A percentile compares a stretch with the other conserved stretches of the same genome.
Conservation (phyloP, 2,329 filamentous ascomycete species). For the Coniochaeta ligniaria region DNA sequence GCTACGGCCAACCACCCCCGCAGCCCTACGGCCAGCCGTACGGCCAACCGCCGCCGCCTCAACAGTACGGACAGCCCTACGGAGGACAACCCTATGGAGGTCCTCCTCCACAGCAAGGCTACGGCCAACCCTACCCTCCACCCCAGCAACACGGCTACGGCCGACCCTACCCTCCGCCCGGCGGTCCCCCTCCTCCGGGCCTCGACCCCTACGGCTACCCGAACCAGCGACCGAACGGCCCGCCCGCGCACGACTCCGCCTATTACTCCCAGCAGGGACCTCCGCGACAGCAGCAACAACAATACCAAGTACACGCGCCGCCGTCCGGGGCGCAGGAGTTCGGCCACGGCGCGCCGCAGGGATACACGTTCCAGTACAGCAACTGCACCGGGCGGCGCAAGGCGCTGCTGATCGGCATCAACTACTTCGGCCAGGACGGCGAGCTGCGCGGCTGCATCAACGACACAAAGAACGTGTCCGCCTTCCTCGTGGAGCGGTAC, state of each 20-base stretch:
- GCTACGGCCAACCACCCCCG: conserved; percentile 10
- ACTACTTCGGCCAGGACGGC: conserved; percentile 67
- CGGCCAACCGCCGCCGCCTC: conserved; percentile 9
- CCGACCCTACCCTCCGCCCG: conserved; percentile 13
- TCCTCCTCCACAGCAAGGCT: conserved; percentile 11
- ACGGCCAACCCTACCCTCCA: conserved; percentile 10
- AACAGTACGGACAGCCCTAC: background rate
- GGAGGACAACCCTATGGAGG: conserved; percentile 4
- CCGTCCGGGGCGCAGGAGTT: conserved; percentile 48
- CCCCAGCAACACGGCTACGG: conserved; percentile 4
- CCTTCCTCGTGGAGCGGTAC: conserved; percentile 60
- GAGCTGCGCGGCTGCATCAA: conserved; percentile 75
- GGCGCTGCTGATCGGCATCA: conserved; percentile 72
- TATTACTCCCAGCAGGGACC: conserved; percentile 26
- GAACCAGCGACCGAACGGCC: conserved; percentile 6
- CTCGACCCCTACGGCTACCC: conserved; percentile 14
- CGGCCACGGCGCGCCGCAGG: conserved; percentile 59
- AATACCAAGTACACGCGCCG: conserved; percentile 26
- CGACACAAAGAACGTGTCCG: conserved; percentile 70
- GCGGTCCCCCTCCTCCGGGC: conserved; percentile 8
- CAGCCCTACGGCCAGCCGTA: background rate
- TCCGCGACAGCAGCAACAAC: conserved; percentile 24
- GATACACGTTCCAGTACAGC: conserved; percentile 70
- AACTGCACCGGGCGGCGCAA: conserved; percentile 67
- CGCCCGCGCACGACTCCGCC: conserved; percentile 13